Conservation (phyloP, 2,329 filamentous ascomycete species). For the Fusarium udum region DNA sequence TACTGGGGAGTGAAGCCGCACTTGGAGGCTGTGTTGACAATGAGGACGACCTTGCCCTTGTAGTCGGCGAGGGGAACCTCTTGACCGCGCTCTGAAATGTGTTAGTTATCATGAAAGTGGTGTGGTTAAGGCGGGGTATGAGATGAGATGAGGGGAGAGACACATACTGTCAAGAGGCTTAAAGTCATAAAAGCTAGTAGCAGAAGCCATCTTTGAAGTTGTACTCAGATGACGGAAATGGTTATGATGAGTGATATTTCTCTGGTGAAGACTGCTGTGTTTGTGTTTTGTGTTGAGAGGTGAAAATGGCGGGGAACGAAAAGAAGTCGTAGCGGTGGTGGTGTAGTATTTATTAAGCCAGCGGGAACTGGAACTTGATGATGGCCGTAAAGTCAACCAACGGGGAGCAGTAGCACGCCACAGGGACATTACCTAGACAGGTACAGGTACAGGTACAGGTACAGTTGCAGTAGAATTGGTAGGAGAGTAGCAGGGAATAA, state of each 20-base stretch:
- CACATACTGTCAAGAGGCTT: slow-evolving; percentile 81
- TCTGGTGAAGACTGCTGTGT: slow-evolving; percentile 3
- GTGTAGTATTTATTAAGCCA: slow-evolving; percentile 32
- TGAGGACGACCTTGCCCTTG: slow-evolving; percentile 91
- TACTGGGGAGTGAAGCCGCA: slow-evolving; percentile 99
- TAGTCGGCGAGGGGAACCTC: slow-evolving; percentile 75
- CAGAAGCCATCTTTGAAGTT: slow-evolving; percentile 51
- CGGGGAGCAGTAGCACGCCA: slow-evolving; percentile 21
- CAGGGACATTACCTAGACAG: slow-evolving; percentile 18
- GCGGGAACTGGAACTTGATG: slow-evolving; percentile 7
- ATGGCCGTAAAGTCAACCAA: slow-evolving; percentile 8
- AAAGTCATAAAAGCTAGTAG: slow-evolving; percentile 78
- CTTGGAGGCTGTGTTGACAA: slow-evolving; percentile 98
- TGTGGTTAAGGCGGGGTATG: background rate
- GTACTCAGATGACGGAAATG: slow-evolving; percentile 8
- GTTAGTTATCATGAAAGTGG: slow-evolving; percentile 24
- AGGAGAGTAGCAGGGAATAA: background rate
- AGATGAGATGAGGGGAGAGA: background rate
- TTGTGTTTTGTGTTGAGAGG: slow-evolving; percentile 21
- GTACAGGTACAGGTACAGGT: background rate
- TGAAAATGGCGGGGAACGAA: slow-evolving; percentile 26
- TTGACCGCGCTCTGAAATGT: slow-evolving; percentile 62
- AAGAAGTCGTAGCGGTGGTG: slow-evolving; percentile 1
- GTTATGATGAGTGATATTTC: slow-evolving; percentile 5
- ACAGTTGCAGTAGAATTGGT: background rate